These are phyloP conservation scores for Passalora sequoiae DNA, from an alignment of 2,329 filamentous ascomycete genomes.

Conservation along the genomic window DNA sequence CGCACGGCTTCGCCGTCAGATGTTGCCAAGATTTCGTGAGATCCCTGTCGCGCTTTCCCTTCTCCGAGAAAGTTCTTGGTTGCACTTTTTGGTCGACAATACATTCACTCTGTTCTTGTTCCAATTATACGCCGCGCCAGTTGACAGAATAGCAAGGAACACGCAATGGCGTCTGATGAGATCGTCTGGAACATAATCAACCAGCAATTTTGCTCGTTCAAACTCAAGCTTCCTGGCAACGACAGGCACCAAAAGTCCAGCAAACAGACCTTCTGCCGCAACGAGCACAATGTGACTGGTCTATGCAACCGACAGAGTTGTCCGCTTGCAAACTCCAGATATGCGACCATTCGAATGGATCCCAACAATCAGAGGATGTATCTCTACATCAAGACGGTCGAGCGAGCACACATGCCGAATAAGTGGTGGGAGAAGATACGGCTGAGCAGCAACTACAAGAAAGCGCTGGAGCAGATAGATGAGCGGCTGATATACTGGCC, in stretches of 20 bases:
- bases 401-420: conserved; percentile 78
- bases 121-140: too few relatives aligned
- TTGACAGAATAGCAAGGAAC: background rate
- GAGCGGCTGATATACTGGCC: conserved; percentile 86
- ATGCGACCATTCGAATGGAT: conserved; percentile 84
- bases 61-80: too few relatives aligned
- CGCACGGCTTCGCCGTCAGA: too few relatives aligned
- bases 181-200: conserved; percentile 97
- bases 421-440: conserved; percentile 95
- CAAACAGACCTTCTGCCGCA: conserved; percentile 92
- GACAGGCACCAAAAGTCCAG: conserved; percentile 55
- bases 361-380: conserved; percentile 77
- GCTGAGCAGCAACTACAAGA: conserved; percentile 82
- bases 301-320: conserved; percentile 84
- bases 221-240: conserved; percentile 61
- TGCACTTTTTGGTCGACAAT: too few relatives aligned
- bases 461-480: conserved; percentile 83
- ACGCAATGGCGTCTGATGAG: conserved; percentile 79
- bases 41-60: too few relatives aligned
- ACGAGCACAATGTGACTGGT: conserved; percentile 55
- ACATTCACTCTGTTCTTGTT: too few relatives aligned
- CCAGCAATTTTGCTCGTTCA: conserved; percentile 91
- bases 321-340: conserved; percentile 83
- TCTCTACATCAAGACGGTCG: conserved; percentile 93
- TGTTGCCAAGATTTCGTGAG: too few relatives aligned